Evolutionary conservation across 257 asterid species (phyloP), one percentile per base, ranked within the genome.

Genomic region (Leonotis leonurus): DNA sequence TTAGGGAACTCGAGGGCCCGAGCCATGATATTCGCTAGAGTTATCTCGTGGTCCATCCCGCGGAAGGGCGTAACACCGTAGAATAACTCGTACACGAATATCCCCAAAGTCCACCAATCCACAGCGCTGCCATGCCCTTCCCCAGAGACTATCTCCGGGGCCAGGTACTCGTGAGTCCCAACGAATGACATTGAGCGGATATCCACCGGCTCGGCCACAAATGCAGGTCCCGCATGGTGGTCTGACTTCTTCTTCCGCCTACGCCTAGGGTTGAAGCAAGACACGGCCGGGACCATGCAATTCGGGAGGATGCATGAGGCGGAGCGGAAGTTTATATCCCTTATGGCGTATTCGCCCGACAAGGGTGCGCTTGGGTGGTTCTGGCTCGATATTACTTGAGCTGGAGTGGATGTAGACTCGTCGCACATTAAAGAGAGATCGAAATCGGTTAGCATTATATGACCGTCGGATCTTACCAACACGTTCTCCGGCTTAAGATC

Each of bases 71-170:
- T 87, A 41, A 17, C 73, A 0, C 95, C 84, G 1, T 80, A 77
- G n/a, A 81, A 68, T 1, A 86, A 69, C 58, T 86, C 95, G 52
- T 70, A 86, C 8, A 87, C 37, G 50, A 87, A 87, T 30, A 84
- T 83, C 9, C 95, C 95, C 3, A 80, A 53, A 0, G 93, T 84
- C 95, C 95, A 87, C 95, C 95, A 87, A 55, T 87, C 95, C 8
- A 87, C 95, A 0, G 90, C 85, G 50, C 85, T 80, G 1, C 95
- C 95, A 24, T 87, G 95, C 1, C 95, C 93, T 46, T 84, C 89
- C 1, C 95, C 95, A 3, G 87, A 78, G 40, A 87, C 83, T 13
- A 87, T 84, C 72, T 87, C 95, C 1, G 95, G 95, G 1, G 95
- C 95, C 36, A 86, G 56, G 46, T 86, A 86, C 62, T 86, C 95